These are phyloP conservation scores for Fusarium camptoceras DNA, from an alignment of 2,329 filamentous ascomycete genomes.

Conservation along the genomic window DNA sequence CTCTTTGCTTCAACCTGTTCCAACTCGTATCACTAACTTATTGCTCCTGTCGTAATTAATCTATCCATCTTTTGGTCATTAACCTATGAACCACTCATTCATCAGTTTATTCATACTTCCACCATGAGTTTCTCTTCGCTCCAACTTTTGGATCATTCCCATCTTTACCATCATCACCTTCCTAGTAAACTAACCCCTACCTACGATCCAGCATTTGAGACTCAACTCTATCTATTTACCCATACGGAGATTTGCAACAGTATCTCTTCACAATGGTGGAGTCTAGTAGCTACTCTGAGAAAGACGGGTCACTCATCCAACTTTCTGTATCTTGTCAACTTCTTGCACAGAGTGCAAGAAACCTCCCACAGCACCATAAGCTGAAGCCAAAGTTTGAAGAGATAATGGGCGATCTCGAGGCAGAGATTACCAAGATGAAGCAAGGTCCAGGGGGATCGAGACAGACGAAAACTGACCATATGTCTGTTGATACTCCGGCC, in stretches of 20 bases:
- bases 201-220: too few relatives aligned
- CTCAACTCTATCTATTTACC: too few relatives aligned
- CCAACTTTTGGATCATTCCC: rapidly evolving
- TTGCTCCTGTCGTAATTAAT: not conserved
- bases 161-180: not conserved
- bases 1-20: not conserved
- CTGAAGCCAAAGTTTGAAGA: not conserved
- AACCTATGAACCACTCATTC: not conserved
- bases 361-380: not conserved
- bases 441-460: not conserved
- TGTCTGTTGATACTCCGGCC: not conserved
- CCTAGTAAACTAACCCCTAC: not conserved
- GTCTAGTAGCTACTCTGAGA: not conserved
- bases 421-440: not conserved
- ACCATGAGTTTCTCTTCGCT: not conserved
- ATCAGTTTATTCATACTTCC: not conserved
- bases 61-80: not conserved
- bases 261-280: not conserved
- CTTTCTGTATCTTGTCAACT: not conserved
- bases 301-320: not conserved
- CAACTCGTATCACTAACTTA: not conserved
- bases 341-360: not conserved
- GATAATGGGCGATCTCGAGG: not conserved
- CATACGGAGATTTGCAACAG: too few relatives aligned
- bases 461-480: not conserved